Conservation (phyloP, 1,284 basidiomycete genomes). For the Ceratorhiza oryzae-sativae region DNA sequence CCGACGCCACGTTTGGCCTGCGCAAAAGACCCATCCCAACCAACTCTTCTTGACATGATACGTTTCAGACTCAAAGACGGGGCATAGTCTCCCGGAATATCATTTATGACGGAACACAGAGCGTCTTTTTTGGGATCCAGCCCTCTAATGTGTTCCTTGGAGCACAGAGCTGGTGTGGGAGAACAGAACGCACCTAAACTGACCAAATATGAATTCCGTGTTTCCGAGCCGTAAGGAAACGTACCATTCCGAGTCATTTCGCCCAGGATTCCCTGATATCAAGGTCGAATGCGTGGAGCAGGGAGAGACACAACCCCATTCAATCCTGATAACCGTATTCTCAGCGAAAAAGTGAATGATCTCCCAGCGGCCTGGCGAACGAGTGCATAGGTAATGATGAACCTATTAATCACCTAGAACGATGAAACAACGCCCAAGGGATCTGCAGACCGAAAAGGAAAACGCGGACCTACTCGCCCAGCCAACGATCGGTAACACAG, state of each 20-base stretch:
- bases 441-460: neutral
- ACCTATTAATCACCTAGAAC: neutral
- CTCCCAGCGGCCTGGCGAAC: neutral
- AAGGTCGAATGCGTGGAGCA: neutral
- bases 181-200: neutral
- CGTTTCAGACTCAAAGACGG: neutral
- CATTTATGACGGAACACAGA: too few species aligned
- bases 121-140: too few species aligned
- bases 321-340: neutral
- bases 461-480: neutral
- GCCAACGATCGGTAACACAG: neutral
- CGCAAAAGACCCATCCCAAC: too few species aligned
- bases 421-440: neutral
- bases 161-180: neutral
- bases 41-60: neutral
- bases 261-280: neutral
- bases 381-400: neutral
- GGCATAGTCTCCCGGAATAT: neutral
- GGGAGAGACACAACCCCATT: neutral
- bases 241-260: neutral
- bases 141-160: too few species aligned
- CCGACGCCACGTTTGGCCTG: too few species aligned
- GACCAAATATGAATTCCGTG: neutral
- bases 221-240: neutral
- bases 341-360: neutral